These are phyloP conservation scores for Ambrosia artemisiifolia DNA, from an alignment of 129 eudicot genomes.

Conservation along the genomic window DNA sequence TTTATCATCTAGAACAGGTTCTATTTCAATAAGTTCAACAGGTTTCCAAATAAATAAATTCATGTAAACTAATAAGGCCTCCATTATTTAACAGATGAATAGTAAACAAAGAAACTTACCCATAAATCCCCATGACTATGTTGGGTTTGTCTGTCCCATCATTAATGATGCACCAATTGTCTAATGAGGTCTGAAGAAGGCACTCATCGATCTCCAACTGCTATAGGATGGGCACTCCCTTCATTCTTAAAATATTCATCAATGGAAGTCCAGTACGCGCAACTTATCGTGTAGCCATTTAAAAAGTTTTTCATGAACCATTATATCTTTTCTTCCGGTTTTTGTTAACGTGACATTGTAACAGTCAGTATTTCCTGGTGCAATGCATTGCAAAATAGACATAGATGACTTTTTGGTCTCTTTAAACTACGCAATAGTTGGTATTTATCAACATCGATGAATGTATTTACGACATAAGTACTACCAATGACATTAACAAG, in stretches of 20 bases:
- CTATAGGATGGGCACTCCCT: constrained; percentile 63
- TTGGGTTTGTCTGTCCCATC: constrained; percentile 67
- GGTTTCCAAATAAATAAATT: constrained; percentile 63
- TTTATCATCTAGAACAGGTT: constrained; percentile 54
- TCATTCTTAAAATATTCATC: constrained; percentile 59
- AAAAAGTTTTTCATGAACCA: not conserved
- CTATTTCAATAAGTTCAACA: constrained; percentile 69
- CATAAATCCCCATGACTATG: constrained; percentile 85
- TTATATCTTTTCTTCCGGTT: not conserved
- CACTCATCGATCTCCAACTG: constrained; percentile 81
- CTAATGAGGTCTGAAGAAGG: constrained; percentile 66
- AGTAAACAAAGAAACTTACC: constrained; percentile 36
- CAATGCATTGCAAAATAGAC: not conserved
- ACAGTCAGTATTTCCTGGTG: not conserved
- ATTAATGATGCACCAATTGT: constrained; percentile 90
- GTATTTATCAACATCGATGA: not conserved
- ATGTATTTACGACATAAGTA: not conserved
- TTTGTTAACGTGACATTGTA: not conserved
- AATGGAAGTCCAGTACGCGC: constrained; percentile 50
- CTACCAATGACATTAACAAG: constrained; percentile 1
- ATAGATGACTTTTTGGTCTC: not conserved
- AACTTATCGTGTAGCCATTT: constrained; percentile 36
- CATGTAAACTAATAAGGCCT: constrained; percentile 28
- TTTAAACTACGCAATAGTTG: not conserved
- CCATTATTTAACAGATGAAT: not conserved